phyloP scores from a whole-genome alignment of 1,139 yeast species.

The Pichia sorboxylosa region DNA sequence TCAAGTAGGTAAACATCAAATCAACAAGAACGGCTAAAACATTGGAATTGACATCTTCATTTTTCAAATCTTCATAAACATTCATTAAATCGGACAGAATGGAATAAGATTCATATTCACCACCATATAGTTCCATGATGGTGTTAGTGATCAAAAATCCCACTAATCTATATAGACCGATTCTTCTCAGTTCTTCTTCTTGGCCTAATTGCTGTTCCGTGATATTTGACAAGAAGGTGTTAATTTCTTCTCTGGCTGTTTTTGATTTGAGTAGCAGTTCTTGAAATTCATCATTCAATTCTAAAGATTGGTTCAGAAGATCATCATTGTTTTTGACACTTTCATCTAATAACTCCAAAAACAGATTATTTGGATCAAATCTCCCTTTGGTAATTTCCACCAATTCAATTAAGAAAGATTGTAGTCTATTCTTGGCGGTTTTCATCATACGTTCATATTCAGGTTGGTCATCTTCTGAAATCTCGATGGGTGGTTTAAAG shows the following conservation, averaged over 20 bases:
- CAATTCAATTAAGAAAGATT: conserved; percentile 52
- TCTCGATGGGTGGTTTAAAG: conserved; percentile 1
- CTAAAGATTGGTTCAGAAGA: neutral
- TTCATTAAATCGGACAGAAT: conserved; percentile 62
- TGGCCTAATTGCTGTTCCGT: conserved; percentile 1
- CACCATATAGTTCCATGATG: conserved; percentile 64
- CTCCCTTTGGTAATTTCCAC: no score
- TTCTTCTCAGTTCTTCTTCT: neutral
- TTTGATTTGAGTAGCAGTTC: conserved; percentile 4
- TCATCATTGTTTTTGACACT: conserved; percentile 8
- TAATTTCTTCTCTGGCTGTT: conserved; percentile 3
- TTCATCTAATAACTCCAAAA: conserved; percentile 21
- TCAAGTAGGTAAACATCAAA: conserved; percentile 60
- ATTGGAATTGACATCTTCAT: conserved; percentile 24
- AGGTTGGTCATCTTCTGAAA: no score
- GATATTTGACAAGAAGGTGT: neutral
- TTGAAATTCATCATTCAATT: conserved; percentile 5
- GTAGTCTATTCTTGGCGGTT: conserved; percentile 46
- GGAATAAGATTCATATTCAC: conserved; percentile 64
- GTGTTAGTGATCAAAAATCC: conserved; percentile 73
- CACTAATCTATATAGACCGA: conserved; percentile 25
- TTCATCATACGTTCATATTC: conserved; percentile 26
- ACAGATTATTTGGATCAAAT: conserved; percentile 22
- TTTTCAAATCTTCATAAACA: conserved; percentile 17
- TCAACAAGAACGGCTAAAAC: conserved; percentile 53